A percentile compares a stretch with the other conserved stretches of the same genome.
These are phyloP conservation scores for Debaryomyces robertsiae DNA, from an alignment of 1,139 yeast genomes.

Conservation along the genomic window DNA sequence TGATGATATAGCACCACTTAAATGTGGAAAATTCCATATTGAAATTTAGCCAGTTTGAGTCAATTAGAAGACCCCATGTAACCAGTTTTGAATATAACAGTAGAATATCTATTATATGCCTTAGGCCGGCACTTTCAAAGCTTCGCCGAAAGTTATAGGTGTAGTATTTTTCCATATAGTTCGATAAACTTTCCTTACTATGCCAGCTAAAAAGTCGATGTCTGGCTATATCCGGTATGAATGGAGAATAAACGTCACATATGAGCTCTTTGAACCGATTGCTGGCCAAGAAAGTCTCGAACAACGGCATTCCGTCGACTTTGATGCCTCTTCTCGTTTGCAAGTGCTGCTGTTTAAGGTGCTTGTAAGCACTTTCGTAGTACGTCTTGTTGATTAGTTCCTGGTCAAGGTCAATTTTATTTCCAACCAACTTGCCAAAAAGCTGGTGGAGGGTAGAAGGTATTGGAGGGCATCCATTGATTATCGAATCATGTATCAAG, in stretches of 20 bases:
- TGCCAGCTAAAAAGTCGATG: neutral
- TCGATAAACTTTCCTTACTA: neutral
- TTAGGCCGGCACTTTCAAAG: neutral
- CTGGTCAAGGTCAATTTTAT: slow-evolving; percentile 1
- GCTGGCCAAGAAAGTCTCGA: slow-evolving; percentile 1
- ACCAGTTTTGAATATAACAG: neutral
- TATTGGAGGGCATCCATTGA: slow-evolving; percentile 7
- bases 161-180: slow-evolving; percentile 5
- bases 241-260: slow-evolving; percentile 2
- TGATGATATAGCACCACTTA: neutral
- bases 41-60: slow-evolving; percentile 6
- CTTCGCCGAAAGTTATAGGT: slow-evolving; percentile 1
- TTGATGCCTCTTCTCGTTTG: neutral
- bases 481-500: slow-evolving; percentile 4
- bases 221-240: neutral
- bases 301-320: slow-evolving; percentile 3
- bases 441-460: slow-evolving; percentile 2
- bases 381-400: slow-evolving; percentile 1
- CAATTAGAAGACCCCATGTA: slow-evolving; percentile 2
- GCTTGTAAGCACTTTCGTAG: slow-evolving; percentile 1
- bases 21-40: neutral
- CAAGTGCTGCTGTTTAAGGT: slow-evolving; percentile 4
- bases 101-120: neutral
- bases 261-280: slow-evolving; percentile 1
- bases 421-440: neutral